A percentile compares a stretch with the other conserved stretches of the same genome.
These are phyloP conservation scores for Exophiala spinifera DNA, from an alignment of 2,329 filamentous ascomycete genomes.

Conservation along the genomic window DNA sequence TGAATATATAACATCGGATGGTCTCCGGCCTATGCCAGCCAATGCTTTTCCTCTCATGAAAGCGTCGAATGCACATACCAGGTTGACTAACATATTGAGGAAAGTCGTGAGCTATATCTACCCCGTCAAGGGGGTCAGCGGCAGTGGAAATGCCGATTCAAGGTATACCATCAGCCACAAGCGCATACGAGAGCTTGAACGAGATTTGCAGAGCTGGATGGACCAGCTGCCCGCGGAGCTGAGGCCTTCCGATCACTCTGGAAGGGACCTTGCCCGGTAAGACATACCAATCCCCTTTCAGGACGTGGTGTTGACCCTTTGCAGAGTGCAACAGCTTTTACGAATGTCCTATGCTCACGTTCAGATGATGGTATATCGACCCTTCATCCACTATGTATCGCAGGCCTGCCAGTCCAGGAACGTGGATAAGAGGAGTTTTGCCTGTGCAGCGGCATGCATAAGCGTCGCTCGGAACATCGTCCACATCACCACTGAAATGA, in stretches of 20 bases:
- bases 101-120: constrained; percentile 65
- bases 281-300: constrained; percentile 36
- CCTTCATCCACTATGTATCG: constrained; percentile 64
- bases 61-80: constrained; percentile 60
- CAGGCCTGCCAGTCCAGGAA: constrained; percentile 47
- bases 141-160: constrained; percentile 42
- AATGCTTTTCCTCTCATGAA: constrained; percentile 56
- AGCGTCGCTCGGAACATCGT: constrained; percentile 65
- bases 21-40: constrained; percentile 53
- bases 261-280: constrained; percentile 72
- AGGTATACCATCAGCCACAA: constrained; percentile 63
- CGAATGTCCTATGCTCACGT: constrained; percentile 63
- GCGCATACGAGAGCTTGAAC: constrained; percentile 62
- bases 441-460: constrained; percentile 63
- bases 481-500: constrained; percentile 64
- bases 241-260: constrained; percentile 73
- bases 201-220: constrained; percentile 62
- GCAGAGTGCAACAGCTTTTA: constrained; percentile 57
- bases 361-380: constrained; percentile 63
- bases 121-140: constrained; percentile 50
- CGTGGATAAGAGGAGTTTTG: constrained; percentile 61
- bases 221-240: constrained; percentile 69
- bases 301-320: constrained; percentile 10
- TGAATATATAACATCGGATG: constrained; percentile 46
- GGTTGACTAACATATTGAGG: constrained; percentile 54